These are phyloP conservation scores for Biscutella laevigata DNA, from an alignment of 441 rosid species.

Conservation along the genomic window DNA sequence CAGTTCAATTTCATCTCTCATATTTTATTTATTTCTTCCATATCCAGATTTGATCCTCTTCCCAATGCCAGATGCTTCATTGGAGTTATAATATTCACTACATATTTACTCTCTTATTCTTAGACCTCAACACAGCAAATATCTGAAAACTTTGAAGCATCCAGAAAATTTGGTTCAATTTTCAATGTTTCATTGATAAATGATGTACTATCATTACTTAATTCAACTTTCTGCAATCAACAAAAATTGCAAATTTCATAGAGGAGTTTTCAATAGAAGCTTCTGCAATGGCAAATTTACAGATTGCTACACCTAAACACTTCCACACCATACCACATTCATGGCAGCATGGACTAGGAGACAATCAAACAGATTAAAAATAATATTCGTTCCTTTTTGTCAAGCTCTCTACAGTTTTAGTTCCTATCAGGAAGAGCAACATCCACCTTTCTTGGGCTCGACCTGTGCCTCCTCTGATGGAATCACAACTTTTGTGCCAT, in stretches of 20 bases:
- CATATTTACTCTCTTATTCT: neutral
- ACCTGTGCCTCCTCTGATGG: conserved; percentile 30
- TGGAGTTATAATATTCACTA: neutral
- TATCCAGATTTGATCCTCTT: conserved; percentile 15
- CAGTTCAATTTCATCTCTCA: neutral
- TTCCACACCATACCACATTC: conserved; percentile 21
- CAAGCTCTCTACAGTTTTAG: conserved; percentile 22
- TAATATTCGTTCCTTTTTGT: neutral
- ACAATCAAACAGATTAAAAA: conserved; percentile 6
- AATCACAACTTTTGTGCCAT: conserved; percentile 66
- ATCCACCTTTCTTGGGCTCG: conserved; percentile 43
- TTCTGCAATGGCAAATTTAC: conserved; percentile 25
- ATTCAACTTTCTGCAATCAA: no score
- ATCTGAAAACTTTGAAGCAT: no score
- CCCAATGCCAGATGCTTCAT: conserved; percentile 19
- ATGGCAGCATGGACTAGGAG: conserved; percentile 12
- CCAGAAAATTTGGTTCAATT: no score
- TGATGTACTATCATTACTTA: no score
- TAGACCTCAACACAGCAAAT: no score
- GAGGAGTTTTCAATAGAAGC: conserved; percentile 15
- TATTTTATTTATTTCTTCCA: neutral
- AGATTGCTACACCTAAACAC: conserved; percentile 27
- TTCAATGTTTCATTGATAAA: no score
- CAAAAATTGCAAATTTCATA: conserved; percentile 10
- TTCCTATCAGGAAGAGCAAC: conserved; percentile 43